These are phyloP conservation scores for Dioscorea zingiberensis DNA, from an alignment of 106 monocot genomes.

Conservation along the genomic window DNA sequence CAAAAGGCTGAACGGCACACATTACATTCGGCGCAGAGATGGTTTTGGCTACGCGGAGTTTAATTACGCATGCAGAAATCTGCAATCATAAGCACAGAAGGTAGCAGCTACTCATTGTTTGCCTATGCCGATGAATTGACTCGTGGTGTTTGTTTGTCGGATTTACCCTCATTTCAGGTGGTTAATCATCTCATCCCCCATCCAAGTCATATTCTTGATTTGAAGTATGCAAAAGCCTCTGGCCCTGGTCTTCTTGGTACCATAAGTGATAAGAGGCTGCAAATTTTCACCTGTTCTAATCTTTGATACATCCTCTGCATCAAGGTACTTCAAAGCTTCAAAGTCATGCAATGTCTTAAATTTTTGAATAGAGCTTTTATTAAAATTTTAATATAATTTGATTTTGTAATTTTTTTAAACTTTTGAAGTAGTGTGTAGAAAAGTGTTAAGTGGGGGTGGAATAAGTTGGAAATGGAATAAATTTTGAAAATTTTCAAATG, in stretches of 20 bases:
- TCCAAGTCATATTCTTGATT: conserved; percentile 67
- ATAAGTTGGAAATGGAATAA: no score
- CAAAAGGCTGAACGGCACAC: conserved; percentile 18
- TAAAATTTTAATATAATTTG: no score
- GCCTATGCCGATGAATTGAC: conserved; percentile 59
- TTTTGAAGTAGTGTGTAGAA: no score
- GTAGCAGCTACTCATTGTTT: conserved; percentile 23
- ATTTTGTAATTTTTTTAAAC: no score
- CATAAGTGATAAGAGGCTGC: conserved; percentile 50
- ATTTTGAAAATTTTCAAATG: no score
- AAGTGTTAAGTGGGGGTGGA: no score
- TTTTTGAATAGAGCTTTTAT: no score
- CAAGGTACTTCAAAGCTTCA: no score
- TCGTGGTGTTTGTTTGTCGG: conserved; percentile 42
- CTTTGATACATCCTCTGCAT: no score
- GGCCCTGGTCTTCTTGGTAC: conserved; percentile 60
- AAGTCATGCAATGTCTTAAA: no score
- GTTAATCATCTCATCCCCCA: conserved; percentile 49
- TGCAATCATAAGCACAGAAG: conserved; percentile 35
- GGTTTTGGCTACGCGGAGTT: conserved; percentile 44
- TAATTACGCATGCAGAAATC: conserved; percentile 75
- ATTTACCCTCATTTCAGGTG: conserved; percentile 47
- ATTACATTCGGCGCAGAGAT: conserved; percentile 17
- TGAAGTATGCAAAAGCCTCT: conserved; percentile 48
- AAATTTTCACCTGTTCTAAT: conserved; percentile 26